phyloP scores from a whole-genome alignment of 805 yeast species.

The Barnettozyma californica region DNA sequence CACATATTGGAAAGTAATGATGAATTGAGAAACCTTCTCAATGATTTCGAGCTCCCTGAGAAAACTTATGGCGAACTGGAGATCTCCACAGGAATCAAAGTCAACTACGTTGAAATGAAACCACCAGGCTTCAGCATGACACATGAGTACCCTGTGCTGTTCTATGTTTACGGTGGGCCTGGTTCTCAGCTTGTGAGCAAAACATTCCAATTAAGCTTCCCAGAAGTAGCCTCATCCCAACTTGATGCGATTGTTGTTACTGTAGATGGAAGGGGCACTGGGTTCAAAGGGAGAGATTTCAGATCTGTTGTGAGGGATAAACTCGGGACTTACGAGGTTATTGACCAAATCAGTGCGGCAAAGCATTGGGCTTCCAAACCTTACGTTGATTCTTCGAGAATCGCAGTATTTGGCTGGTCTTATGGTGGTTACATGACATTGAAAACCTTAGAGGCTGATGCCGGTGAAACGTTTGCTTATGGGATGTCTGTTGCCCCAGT shows the following conservation, averaged over 20 bases:
- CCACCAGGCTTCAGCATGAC: constrained; percentile 66
- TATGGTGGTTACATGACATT: constrained; percentile 94
- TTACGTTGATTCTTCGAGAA: constrained; percentile 61
- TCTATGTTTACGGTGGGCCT: constrained; percentile 94
- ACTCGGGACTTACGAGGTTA: constrained; percentile 76
- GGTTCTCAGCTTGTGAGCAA: constrained; percentile 80
- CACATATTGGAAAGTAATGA: constrained; percentile 35
- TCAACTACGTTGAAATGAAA: constrained; percentile 68
- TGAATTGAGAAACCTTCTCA: constrained; percentile 33
- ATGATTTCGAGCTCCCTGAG: constrained; percentile 52
- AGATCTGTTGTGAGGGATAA: constrained; percentile 76
- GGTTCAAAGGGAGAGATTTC: constrained; percentile 74
- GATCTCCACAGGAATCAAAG: constrained; percentile 38
- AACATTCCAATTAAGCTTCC: constrained; percentile 56
- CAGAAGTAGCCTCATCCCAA: constrained; percentile 71
- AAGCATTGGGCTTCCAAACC: constrained; percentile 53
- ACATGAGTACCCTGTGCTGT: constrained; percentile 68
- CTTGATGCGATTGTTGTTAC: constrained; percentile 83
- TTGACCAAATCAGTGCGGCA: constrained; percentile 86
- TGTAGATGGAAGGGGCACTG: constrained; percentile 97
- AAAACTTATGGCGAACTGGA: constrained; percentile 47
- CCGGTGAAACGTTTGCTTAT: constrained; percentile 67
- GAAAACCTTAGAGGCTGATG: constrained; percentile 81
- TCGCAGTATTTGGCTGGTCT: constrained; percentile 98
- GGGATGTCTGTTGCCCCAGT: constrained; percentile 98